Evolutionary conservation across 2,329 filamentous ascomycete genomes (phyloP).

Genomic region (Juglanconis juglandina): DNA sequence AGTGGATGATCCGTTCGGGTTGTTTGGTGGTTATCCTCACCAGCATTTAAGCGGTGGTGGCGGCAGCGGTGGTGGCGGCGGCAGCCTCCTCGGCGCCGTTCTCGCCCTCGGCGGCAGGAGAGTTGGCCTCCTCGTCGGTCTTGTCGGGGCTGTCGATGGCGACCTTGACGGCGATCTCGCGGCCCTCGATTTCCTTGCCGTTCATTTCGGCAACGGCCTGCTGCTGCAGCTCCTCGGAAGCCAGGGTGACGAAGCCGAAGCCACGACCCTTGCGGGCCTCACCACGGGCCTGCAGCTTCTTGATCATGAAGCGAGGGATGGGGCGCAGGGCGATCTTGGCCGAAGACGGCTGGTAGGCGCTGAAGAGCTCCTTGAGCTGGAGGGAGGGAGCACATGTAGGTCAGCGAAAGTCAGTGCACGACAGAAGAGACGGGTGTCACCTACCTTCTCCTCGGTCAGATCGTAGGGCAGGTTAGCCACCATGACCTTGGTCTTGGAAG

Average conservation of each 20-base stretch:
- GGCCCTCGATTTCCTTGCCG: slow-evolving; percentile 97
- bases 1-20: slow-evolving; percentile 5
- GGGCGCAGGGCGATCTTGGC: slow-evolving; percentile 98
- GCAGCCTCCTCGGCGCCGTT: slow-evolving; percentile 38
- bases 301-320: slow-evolving; percentile 99
- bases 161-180: slow-evolving; percentile 99
- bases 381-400: background rate
- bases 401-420: slow-evolving; percentile 12
- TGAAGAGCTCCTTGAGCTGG: slow-evolving; percentile 98
- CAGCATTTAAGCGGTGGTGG: slow-evolving; percentile 29
- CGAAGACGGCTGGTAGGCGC: slow-evolving; percentile 83
- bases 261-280: slow-evolving; percentile 98
- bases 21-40: background rate
- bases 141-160: slow-evolving; percentile 99
- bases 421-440: slow-evolving; percentile 22
- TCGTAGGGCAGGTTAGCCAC: slow-evolving; percentile 99
- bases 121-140: slow-evolving; percentile 78
- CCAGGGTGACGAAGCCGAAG: slow-evolving; percentile 96
- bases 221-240: slow-evolving; percentile 91
- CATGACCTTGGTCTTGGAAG: slow-evolving; percentile 99
- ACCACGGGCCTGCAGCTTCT: slow-evolving; percentile 97
- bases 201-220: slow-evolving; percentile 99
- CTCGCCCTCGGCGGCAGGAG: slow-evolving; percentile 38
- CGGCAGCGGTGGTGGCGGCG: slow-evolving; percentile 3
- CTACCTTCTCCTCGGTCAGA: slow-evolving; percentile 92